Conservation (phyloP, 306 rosid genomes). For the Inga oerstediana region DNA sequence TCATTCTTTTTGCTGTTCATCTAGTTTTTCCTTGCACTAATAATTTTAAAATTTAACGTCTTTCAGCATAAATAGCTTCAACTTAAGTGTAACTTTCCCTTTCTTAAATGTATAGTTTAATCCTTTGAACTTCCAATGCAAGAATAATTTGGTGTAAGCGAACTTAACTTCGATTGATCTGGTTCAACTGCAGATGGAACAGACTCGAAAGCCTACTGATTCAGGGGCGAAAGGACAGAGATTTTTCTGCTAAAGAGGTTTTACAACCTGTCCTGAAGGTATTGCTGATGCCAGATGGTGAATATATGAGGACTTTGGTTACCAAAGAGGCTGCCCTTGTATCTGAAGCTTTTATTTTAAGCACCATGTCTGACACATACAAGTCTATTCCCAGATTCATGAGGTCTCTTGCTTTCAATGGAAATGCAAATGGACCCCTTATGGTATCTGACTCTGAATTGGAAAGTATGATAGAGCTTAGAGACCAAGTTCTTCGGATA, state of each 20-base stretch:
- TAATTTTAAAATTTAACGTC: not conserved
- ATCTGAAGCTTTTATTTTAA: conserved; percentile 75
- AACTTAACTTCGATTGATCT: conserved; percentile 38
- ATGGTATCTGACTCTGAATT: conserved; percentile 59
- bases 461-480: conserved; percentile 68
- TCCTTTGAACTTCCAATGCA: conserved; percentile 23
- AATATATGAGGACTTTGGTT: conserved; percentile 67
- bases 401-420: conserved; percentile 61
- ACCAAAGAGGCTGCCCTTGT: conserved; percentile 87
- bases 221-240: conserved; percentile 87
- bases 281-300: conserved; percentile 86
- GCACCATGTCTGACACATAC: conserved; percentile 64
- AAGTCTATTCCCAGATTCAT: conserved; percentile 63
- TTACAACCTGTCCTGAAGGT: conserved; percentile 89
- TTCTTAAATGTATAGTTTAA: conserved; percentile 2
- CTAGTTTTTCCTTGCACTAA: not conserved
- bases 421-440: conserved; percentile 63
- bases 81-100: not conserved
- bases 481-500: conserved; percentile 80
- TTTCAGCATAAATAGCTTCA: not conserved
- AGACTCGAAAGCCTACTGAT: conserved; percentile 86
- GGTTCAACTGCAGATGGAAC: conserved; percentile 71
- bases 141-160: conserved; percentile 24
- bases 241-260: conserved; percentile 86
- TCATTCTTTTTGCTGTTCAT: not conserved